phyloP scores from a whole-genome alignment of 441 rosid genomes.

The Erodium moschatum region DNA sequence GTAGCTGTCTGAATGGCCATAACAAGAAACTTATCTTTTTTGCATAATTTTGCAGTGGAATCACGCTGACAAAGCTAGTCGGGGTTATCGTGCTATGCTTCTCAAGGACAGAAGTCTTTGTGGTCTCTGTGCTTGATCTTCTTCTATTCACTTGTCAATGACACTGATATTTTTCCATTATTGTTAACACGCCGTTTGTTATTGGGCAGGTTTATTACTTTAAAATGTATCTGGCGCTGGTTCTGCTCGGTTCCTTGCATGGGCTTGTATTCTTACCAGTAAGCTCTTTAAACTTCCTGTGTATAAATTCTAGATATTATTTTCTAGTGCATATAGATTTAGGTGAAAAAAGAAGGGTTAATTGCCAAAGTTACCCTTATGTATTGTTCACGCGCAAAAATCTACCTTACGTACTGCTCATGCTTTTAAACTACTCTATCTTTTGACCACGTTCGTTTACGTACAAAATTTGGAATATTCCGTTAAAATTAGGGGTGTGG shows the following conservation, averaged over 20 bases:
- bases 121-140: constrained; percentile 39
- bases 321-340: neutral
- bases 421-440: no score
- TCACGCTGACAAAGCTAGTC: constrained; percentile 86
- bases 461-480: no score
- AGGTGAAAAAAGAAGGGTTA: neutral
- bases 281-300: constrained; percentile 22
- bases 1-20: no score
- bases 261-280: constrained; percentile 93
- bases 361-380: neutral
- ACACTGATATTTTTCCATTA: neutral
- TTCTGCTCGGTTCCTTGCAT: constrained; percentile 89
- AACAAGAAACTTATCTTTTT: neutral
- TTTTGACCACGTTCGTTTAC: no score
- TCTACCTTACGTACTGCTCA: no score
- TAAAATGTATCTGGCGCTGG: constrained; percentile 91
- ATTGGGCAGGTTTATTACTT: constrained; percentile 80
- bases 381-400: no score
- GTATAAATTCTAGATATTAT: neutral
- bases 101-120: constrained; percentile 91
- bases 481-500: no score
- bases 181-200: neutral
- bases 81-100: constrained; percentile 95
- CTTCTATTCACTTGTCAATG: neutral
- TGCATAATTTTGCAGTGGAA: constrained; percentile 52